A percentile compares a stretch with the other conserved stretches of the same genome.
Conservation (phyloP, 768 basidiomycete genomes). For the Xerocomellus intermedius region DNA sequence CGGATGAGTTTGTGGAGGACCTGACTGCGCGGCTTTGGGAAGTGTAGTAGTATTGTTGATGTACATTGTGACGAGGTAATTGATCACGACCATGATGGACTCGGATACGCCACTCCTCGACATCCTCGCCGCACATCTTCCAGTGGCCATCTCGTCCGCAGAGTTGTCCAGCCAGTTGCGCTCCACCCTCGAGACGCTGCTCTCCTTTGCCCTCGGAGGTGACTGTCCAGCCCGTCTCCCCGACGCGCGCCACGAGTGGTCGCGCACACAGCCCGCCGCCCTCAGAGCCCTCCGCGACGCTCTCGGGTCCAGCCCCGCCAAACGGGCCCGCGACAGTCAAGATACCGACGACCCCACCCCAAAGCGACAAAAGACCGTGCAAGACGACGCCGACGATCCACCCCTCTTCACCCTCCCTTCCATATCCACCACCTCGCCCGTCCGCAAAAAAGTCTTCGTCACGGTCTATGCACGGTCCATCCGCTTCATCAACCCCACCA, state of each 20-base stretch:
- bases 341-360: constrained; percentile 8
- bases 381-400: constrained; percentile 34
- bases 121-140: constrained; percentile 20
- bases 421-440: constrained; percentile 67
- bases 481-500: constrained; percentile 49
- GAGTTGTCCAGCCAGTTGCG: constrained; percentile 7
- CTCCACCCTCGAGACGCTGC: constrained; percentile 22
- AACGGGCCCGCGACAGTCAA: constrained; percentile 25
- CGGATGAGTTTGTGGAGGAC: constrained; percentile 12
- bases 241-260: constrained; percentile 24
- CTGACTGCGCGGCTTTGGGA: constrained; percentile 21
- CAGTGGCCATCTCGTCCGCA: constrained; percentile 3
- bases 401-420: constrained; percentile 60
- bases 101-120: constrained; percentile 28
- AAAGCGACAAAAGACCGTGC: constrained; percentile 21
- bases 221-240: constrained; percentile 21
- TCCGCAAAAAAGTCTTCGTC: constrained; percentile 75
- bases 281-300: constrained; percentile 21
- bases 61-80: too few species aligned
- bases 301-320: constrained; percentile 10
- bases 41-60: constrained; percentile 15
- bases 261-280: constrained; percentile 19
- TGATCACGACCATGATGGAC: constrained; percentile 4
- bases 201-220: constrained; percentile 31
- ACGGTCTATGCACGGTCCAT: constrained; percentile 51